Evolutionary conservation across 306 rosid species (phyloP), one percentile per base, ranked within the genome.

Genomic region (Castanea sativa): DNA sequence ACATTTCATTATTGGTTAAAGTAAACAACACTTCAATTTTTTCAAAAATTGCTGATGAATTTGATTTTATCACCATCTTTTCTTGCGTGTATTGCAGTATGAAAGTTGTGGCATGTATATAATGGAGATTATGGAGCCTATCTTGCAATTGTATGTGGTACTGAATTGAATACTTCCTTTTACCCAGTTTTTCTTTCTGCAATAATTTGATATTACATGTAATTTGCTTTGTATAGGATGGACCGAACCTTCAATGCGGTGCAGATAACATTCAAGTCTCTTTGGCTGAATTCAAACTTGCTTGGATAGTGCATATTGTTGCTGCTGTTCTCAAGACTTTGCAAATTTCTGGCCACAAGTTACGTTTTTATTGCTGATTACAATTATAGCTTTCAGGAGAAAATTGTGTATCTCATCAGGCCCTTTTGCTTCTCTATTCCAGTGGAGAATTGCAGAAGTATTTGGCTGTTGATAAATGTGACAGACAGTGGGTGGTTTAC

Each of bases 271-370:
- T 84, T 41, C 96, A 93, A 76, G 89, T 95, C 56, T 63, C 93
- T 53, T 86, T 92, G 71, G 80, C 89, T 75, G 99, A 95, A 84
- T 98, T 89, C 78, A 95, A 95, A 83, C 97, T 95, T 84, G 90
- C 99, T 75, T 95, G 99, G 99, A 89, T 95, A 83, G 93, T 93
- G 74, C 98, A 95, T 86, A 95, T 95, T 52, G 86, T 91, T 83
- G 98, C 98, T 83, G 97, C 99, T 63, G 87, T 95, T 82, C 87
- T 95, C 69, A 95, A 95, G 83, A 88, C 86, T 79, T 90, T 91
- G 80, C 98, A 92, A 78, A 87, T 91, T 83, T 85, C 93, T 61
- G 98, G 35, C 35, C 35, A 32, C 35, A 32, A 32, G 35, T 32
- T 32, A 32, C 35, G 35, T 58, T 58, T 58, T 58, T n/a, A 11